Percentiles rank a stretch among this genome's conserved stretches.
phyloP scores from a whole-genome alignment of 2,329 filamentous ascomycete genomes.

The Fusarium stilboides region DNA sequence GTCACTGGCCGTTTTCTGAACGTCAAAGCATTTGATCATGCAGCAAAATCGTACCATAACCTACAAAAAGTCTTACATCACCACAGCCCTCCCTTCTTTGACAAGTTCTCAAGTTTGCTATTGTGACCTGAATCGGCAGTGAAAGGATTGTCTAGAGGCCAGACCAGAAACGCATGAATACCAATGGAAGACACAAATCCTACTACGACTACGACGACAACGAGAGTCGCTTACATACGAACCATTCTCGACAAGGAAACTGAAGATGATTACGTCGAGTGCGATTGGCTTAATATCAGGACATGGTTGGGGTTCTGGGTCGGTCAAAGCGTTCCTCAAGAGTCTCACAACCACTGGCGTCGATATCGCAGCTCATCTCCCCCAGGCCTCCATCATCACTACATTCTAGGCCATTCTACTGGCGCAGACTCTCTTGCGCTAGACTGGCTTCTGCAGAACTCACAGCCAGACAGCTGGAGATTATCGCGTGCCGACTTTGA shows the following conservation, averaged over 20 bases:
- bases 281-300: not conserved
- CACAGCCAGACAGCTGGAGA: not conserved
- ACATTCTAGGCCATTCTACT: slow-evolving; percentile 2
- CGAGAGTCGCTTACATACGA: slow-evolving; percentile 10
- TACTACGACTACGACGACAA: rapidly evolving
- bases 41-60: no score
- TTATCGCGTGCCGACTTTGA: not conserved
- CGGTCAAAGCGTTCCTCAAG: slow-evolving; percentile 2
- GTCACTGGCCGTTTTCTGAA: not conserved
- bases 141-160: no score
- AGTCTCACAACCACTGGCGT: not conserved
- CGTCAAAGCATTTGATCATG: no score
- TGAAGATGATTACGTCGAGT: not conserved
- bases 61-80: no score
- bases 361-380: slow-evolving; percentile 2
- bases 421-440: not conserved
- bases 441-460: not conserved
- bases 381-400: not conserved
- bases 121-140: no score
- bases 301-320: slow-evolving; percentile 2
- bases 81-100: no score
- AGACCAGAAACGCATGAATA: no score
- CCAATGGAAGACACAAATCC: not conserved
- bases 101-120: not conserved
- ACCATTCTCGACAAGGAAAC: not conserved